A percentile compares a stretch with the other conserved stretches of the same genome.
Evolutionary conservation across 2,329 filamentous ascomycete species (phyloP).

Genomic region (Pestalotiopsis fici): DNA sequence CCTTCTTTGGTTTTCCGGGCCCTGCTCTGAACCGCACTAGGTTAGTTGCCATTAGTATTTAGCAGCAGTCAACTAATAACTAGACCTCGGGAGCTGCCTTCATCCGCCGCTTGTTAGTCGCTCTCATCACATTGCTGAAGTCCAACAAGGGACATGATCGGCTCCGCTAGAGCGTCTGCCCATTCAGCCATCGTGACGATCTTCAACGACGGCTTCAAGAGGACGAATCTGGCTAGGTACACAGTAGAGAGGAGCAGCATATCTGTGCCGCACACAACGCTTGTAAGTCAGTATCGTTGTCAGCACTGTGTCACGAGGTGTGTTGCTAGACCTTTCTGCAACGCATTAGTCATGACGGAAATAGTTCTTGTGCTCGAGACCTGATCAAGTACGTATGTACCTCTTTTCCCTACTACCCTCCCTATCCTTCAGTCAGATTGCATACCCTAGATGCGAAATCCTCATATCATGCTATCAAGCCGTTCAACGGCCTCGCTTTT

Average conservation of each 20-base stretch:
- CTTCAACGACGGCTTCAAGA: not conserved
- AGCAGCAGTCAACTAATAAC: not conserved
- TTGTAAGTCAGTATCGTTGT: not conserved
- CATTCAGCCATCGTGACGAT: not conserved
- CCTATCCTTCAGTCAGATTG: not conserved
- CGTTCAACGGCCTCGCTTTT: not conserved
- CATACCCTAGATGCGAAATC: not conserved
- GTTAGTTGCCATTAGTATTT: slow-evolving; percentile 1
- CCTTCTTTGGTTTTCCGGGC: slow-evolving; percentile 3
- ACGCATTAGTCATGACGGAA: not conserved
- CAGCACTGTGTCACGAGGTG: not conserved
- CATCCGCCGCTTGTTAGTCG: slow-evolving; percentile 25
- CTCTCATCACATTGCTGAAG: slow-evolving; percentile 20
- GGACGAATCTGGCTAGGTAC: too few relatives aligned
- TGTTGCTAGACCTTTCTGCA: not conserved
- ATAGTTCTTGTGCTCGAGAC: not conserved
- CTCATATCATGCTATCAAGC: not conserved
- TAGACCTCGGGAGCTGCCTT: slow-evolving; percentile 29
- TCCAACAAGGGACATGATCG: slow-evolving; percentile 13
- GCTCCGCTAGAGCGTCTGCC: not conserved
- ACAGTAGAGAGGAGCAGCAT: too few relatives aligned
- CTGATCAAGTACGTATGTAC: too few relatives aligned
- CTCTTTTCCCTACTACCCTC: not conserved
- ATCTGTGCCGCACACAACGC: not conserved
- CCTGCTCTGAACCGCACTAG: slow-evolving; percentile 20